phyloP scores from a whole-genome alignment of 139 green algal genomes.

The Nannochloris sp. region DNA sequence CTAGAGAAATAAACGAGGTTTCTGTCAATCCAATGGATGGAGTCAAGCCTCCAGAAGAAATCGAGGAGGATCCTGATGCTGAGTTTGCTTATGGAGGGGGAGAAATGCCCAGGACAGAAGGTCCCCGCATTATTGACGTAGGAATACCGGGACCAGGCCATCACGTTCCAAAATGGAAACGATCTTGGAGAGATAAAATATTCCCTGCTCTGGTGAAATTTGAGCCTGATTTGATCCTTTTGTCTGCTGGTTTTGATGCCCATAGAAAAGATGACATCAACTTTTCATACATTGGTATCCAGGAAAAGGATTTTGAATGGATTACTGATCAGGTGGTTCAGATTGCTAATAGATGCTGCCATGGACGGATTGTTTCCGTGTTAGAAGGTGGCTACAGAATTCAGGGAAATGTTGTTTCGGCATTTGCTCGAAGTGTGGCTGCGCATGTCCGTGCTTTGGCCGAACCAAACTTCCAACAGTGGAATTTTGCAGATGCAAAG shows the following conservation, averaged over 20 bases:
- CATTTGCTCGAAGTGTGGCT: conserved; percentile 77
- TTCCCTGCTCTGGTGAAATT: conserved; percentile 47
- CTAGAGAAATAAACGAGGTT: background rate
- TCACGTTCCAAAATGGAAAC: conserved; percentile 50
- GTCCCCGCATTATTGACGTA: conserved; percentile 81
- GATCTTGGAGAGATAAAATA: conserved; percentile 83
- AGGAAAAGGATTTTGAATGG: conserved; percentile 85
- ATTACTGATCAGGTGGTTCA: conserved; percentile 75
- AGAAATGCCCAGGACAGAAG: conserved; percentile 17
- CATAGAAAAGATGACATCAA: conserved; percentile 82
- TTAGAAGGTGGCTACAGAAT: conserved; percentile 91
- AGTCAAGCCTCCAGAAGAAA: background rate
- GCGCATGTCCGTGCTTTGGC: conserved; percentile 70
- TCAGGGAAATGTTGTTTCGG: conserved; percentile 58
- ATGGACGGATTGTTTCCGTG: conserved; percentile 69
- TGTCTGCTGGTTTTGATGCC: conserved; percentile 86
- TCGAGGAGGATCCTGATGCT: conserved; percentile 33
- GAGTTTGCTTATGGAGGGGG: conserved; percentile 28
- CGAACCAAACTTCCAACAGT: conserved; percentile 32
- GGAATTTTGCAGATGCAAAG: conserved; percentile 30
- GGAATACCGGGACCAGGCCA: conserved; percentile 60
- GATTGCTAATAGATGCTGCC: conserved; percentile 55
- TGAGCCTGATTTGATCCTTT: conserved; percentile 77
- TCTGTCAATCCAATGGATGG: background rate
- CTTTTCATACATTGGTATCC: conserved; percentile 69